A percentile compares a stretch with the other conserved stretches of the same genome.
These are phyloP conservation scores for Dipodascus albidus DNA, from an alignment of 805 yeast species.

Conservation along the genomic window DNA sequence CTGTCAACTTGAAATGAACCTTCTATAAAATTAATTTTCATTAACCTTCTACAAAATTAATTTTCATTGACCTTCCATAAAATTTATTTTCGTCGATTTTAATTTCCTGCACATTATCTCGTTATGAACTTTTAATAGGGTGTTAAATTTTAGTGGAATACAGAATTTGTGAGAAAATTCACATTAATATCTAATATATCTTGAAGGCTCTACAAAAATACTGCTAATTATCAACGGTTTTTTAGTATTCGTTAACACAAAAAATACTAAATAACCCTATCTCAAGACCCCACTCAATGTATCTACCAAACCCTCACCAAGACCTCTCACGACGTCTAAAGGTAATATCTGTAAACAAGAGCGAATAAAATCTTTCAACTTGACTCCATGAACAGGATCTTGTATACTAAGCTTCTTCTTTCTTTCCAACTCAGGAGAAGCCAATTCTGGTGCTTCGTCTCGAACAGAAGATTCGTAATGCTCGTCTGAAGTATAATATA, in stretches of 20 bases:
- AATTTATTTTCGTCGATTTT: neutral
- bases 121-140: too few relatives aligned
- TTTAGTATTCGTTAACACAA: too few relatives aligned
- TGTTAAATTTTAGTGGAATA: too few relatives aligned
- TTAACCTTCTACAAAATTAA: neutral
- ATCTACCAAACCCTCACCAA: neutral
- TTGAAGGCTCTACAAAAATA: too few relatives aligned
- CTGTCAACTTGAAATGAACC: neutral
- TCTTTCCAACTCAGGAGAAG: conserved; percentile 16
- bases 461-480: conserved; percentile 3
- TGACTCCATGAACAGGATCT: conserved; percentile 47
- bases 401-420: conserved; percentile 26
- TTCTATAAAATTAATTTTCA: neutral
- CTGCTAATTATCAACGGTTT: too few relatives aligned
- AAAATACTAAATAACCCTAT: too few relatives aligned
- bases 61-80: neutral
- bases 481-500: conserved; percentile 12
- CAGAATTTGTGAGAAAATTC: too few relatives aligned
- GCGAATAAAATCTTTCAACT: conserved; percentile 35
- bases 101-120: too few relatives aligned
- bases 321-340: neutral
- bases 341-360: conserved; percentile 3
- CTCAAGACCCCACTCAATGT: neutral
- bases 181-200: too few relatives aligned
- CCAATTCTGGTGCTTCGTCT: conserved; percentile 14